Percentiles rank a stretch among this genome's conserved stretches.
phyloP scores from a whole-genome alignment of 176 grass and related monocot genomes.

The Oryza officinalis region DNA sequence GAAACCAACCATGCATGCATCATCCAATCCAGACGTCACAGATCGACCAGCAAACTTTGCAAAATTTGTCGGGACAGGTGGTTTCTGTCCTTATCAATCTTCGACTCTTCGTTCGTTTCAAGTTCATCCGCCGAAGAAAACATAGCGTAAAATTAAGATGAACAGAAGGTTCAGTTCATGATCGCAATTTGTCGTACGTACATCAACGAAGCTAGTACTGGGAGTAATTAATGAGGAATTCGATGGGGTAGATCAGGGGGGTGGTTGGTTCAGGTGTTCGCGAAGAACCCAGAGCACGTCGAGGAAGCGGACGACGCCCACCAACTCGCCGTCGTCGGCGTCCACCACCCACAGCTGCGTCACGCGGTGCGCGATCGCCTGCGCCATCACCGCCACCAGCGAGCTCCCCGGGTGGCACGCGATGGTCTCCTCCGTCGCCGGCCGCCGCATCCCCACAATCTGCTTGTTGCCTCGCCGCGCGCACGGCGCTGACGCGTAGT shows the following conservation, averaged over 20 bases:
- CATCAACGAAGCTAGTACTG: background rate
- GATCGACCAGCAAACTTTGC: too few relatives aligned
- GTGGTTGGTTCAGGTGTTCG: constrained; percentile 18
- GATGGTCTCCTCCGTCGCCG: constrained; percentile 42
- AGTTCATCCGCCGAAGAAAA: too few relatives aligned
- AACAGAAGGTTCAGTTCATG: background rate
- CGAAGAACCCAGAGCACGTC: constrained; percentile 66
- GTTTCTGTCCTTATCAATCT: background rate
- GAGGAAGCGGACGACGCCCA: constrained; percentile 55
- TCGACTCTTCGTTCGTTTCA: background rate
- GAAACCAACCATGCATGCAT: too few relatives aligned
- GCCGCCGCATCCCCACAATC: constrained; percentile 31
- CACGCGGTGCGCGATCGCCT: constrained; percentile 64
- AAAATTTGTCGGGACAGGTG: background rate
- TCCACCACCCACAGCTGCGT: constrained; percentile 76
- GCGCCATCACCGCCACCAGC: constrained; percentile 78
- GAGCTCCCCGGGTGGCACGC: constrained; percentile 65
- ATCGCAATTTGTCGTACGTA: background rate
- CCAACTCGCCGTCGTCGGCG: constrained; percentile 20
- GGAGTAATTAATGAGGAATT: background rate
- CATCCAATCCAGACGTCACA: too few relatives aligned
- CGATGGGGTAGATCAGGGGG: background rate
- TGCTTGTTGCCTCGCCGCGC: background rate
- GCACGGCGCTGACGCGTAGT: background rate
- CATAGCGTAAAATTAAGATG: too few relatives aligned